Evolutionary conservation across 352 stramenopile genomes (phyloP).

Genomic region (Halophytophthora polymorphica): DNA sequence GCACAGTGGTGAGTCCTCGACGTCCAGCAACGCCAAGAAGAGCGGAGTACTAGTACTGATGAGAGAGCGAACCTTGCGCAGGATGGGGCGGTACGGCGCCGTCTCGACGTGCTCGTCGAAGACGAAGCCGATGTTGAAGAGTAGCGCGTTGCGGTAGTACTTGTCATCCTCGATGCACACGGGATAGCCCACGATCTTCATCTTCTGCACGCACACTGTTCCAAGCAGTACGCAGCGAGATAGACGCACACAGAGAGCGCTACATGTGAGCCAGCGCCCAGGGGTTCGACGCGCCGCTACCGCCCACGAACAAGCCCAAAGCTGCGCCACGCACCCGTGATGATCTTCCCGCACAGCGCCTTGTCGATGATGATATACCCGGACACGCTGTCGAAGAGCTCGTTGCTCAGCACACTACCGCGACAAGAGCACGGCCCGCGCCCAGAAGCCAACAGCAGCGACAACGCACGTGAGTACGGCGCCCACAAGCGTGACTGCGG

Average conservation of each 20-base stretch:
- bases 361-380: slow-evolving; percentile 91
- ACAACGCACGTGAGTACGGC: neutral
- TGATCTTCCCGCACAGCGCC: slow-evolving; percentile 84
- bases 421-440: slow-evolving; percentile 1
- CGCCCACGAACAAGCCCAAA: no score
- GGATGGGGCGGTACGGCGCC: slow-evolving; percentile 75
- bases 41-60: no score
- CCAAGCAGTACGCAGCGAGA: neutral
- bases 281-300: no score
- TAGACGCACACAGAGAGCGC: neutral
- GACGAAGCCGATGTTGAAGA: slow-evolving; percentile 91
- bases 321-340: slow-evolving; percentile 45
- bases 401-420: slow-evolving; percentile 68
- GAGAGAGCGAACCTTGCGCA: slow-evolving; percentile 57
- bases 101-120: slow-evolving; percentile 76
- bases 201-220: slow-evolving; percentile 64
- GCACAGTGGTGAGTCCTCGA: neutral
- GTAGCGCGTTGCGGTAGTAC: slow-evolving; percentile 85
- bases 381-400: slow-evolving; percentile 84
- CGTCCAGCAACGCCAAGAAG: neutral
- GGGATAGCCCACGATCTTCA: slow-evolving; percentile 86
- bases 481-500: no score
- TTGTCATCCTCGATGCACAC: slow-evolving; percentile 90
- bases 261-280: neutral
- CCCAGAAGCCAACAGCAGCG: neutral